A percentile compares a stretch with the other conserved stretches of the same genome.
These are phyloP conservation scores for Entomortierella chlamydospora DNA, from an alignment of 192 early-diverging fungal genomes.

Conservation along the genomic window DNA sequence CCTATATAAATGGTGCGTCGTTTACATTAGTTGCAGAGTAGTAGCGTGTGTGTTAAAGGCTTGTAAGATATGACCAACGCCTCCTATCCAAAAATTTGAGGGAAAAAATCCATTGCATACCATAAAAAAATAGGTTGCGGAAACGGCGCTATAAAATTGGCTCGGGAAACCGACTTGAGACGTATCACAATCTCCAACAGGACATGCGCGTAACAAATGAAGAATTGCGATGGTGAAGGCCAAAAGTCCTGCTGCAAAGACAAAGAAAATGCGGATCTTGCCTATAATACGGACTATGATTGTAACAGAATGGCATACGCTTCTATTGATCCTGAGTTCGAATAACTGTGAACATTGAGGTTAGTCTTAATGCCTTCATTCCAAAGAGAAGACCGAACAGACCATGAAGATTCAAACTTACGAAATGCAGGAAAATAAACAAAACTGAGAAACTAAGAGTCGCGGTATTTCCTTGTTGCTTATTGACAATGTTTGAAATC, in stretches of 20 bases:
- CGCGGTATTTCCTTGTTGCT: not conserved
- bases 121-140: conserved; percentile 20
- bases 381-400: too few relatives aligned
- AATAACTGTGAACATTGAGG: conserved; percentile 8
- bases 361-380: too few relatives aligned
- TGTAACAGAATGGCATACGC: conserved; percentile 17
- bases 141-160: conserved; percentile 5
- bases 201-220: conserved; percentile 14
- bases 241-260: conserved; percentile 16
- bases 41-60: too few relatives aligned
- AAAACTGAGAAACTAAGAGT: conserved; percentile 12
- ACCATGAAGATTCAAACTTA: not conserved
- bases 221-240: conserved; percentile 19
- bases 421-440: conserved; percentile 5
- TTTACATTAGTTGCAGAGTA: too few relatives aligned
- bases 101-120: too few relatives aligned
- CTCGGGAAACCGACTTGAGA: not conserved
- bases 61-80: too few relatives aligned
- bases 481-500: not conserved
- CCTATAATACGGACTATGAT: conserved; percentile 8
- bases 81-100: too few relatives aligned
- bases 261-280: conserved; percentile 12
- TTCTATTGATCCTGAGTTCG: conserved; percentile 16
- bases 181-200: not conserved
- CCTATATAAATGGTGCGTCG: too few relatives aligned